Conservation (phyloP, 805 yeast genomes). For the Sugiyamaella boreocaroliniensis region DNA sequence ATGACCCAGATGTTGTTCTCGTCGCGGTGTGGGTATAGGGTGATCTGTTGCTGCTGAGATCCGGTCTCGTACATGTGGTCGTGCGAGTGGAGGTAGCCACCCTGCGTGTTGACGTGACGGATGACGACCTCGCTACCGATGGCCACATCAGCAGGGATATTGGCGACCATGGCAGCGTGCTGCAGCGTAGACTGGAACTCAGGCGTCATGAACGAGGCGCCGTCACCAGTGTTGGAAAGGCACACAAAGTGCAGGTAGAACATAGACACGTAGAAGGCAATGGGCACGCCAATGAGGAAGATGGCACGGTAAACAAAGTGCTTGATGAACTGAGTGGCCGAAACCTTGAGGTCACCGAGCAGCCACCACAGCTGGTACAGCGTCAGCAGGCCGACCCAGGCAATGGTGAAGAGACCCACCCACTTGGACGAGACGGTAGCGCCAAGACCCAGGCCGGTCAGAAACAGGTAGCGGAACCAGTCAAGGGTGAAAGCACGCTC, state of each 20-base stretch:
- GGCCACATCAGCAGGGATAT: constrained; percentile 57
- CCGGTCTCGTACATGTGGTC: constrained; percentile 56
- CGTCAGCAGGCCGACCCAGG: constrained; percentile 53
- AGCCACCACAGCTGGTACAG: constrained; percentile 56
- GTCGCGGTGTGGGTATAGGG: constrained; percentile 55
- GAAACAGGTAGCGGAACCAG: constrained; percentile 49
- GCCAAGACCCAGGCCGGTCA: constrained; percentile 47
- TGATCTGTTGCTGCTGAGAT: constrained; percentile 70
- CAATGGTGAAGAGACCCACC: constrained; percentile 61
- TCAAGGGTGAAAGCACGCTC: constrained; percentile 37
- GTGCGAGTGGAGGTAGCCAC: constrained; percentile 80
- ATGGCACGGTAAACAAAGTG: constrained; percentile 38
- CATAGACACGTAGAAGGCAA: constrained; percentile 47
- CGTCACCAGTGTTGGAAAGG: constrained; percentile 45
- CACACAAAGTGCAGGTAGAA: constrained; percentile 52
- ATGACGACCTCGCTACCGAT: constrained; percentile 67
- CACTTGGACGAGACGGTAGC: constrained; percentile 56
- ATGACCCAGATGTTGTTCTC: constrained; percentile 74
- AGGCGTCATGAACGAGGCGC: constrained; percentile 58
- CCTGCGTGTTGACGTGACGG: constrained; percentile 62
- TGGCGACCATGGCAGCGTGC: constrained; percentile 24
- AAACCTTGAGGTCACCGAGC: constrained; percentile 37
- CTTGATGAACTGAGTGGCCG: constrained; percentile 33
- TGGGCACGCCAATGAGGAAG: constrained; percentile 49
- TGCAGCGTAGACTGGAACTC: constrained; percentile 54